A percentile compares a stretch with the other conserved stretches of the same genome.
phyloP scores from a whole-genome alignment of 169 alveolate species.

The Perkinsus olseni region DNA sequence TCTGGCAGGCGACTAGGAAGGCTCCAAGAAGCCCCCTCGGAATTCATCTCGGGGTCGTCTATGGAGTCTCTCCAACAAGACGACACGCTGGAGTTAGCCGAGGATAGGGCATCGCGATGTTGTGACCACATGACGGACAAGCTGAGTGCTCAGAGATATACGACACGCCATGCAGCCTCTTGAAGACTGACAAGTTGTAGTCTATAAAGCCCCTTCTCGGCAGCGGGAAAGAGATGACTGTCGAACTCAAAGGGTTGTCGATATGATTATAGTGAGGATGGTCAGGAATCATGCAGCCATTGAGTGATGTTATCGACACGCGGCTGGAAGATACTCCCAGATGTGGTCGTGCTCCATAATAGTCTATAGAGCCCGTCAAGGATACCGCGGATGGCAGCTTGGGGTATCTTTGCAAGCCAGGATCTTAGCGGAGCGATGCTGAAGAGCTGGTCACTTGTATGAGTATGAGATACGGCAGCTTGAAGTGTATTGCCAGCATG shows the following conservation, averaged over 20 bases:
- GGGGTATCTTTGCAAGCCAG: not conserved
- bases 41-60: not conserved
- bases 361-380: not conserved
- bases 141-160: not conserved
- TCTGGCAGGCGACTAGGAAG: no score
- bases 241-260: no score
- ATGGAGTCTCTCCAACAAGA: not conserved
- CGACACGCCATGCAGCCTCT: no score
- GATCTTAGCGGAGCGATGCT: not conserved
- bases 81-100: not conserved
- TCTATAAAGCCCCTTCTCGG: no score
- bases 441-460: not conserved
- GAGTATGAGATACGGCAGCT: not conserved
- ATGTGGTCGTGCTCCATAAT: not conserved
- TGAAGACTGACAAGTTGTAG: no score
- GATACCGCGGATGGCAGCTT: not conserved
- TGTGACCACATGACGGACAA: not conserved
- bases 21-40: no score
- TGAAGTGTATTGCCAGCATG: not conserved
- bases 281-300: not conserved
- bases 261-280: no score
- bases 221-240: no score
- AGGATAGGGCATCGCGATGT: not conserved
- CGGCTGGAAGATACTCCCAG: not conserved
- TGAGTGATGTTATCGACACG: not conserved